Evolutionary conservation across 805 yeast species (phyloP).

Genomic region (Metschnikowia koreensis): DNA sequence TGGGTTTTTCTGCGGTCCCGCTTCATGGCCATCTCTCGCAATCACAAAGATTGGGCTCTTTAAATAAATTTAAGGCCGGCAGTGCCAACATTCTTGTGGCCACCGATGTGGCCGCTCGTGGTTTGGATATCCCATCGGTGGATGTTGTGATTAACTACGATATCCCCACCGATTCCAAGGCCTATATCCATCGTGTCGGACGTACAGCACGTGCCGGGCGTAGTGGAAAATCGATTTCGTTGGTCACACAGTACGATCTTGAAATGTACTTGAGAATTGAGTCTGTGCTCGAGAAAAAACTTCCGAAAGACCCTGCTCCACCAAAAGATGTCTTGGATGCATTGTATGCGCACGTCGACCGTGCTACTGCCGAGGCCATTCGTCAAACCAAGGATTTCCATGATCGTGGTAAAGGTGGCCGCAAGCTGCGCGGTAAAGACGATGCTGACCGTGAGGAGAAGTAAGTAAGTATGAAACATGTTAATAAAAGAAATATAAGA

Average conservation of each 20-base stretch:
- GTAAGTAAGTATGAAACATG: not conserved
- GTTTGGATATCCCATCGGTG: slow-evolving; percentile 79
- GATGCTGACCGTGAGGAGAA: slow-evolving; percentile 29
- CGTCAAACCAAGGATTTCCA: slow-evolving; percentile 71
- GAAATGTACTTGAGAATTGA: slow-evolving; percentile 88
- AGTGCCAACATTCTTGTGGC: slow-evolving; percentile 69
- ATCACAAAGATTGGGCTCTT: slow-evolving; percentile 77
- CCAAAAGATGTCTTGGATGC: slow-evolving; percentile 74
- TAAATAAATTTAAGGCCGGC: slow-evolving; percentile 76
- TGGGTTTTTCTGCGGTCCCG: slow-evolving; percentile 89
- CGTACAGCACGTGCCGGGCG: slow-evolving; percentile 95
- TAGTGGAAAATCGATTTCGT: slow-evolving; percentile 80
- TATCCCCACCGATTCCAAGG: slow-evolving; percentile 81
- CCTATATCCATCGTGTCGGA: slow-evolving; percentile 86
- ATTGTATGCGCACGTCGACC: slow-evolving; percentile 82
- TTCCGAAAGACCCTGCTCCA: slow-evolving; percentile 76
- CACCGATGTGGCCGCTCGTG: slow-evolving; percentile 88
- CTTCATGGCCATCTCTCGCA: slow-evolving; percentile 90
- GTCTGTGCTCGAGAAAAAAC: slow-evolving; percentile 75
- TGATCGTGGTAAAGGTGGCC: slow-evolving; percentile 29
- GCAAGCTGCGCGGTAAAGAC: slow-evolving; percentile 38
- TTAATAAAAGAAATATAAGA: not conserved
- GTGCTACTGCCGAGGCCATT: slow-evolving; percentile 88
- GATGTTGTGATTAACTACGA: slow-evolving; percentile 77
- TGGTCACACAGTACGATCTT: slow-evolving; percentile 92